A percentile compares a stretch with the other conserved stretches of the same genome.
Evolutionary conservation across 2,329 filamentous ascomycete species (phyloP).

Genomic region (Hypoxylon sp.): DNA sequence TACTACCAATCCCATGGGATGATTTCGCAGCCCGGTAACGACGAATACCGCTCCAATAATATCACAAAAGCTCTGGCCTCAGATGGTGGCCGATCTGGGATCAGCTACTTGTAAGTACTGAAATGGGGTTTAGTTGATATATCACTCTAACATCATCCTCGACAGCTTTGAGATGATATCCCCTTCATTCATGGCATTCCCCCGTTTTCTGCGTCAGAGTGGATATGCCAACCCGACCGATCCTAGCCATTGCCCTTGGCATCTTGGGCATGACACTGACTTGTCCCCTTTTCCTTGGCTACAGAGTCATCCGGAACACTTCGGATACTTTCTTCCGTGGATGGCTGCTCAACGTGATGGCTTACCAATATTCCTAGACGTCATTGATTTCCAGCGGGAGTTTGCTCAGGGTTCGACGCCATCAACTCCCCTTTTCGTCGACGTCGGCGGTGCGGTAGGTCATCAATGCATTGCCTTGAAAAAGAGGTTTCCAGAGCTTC

Average conservation of each 20-base stretch:
- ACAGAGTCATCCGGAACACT: background rate
- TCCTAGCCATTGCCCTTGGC: background rate
- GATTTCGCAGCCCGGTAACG: background rate
- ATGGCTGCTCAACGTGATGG: slow-evolving; percentile 3
- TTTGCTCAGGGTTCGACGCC: background rate
- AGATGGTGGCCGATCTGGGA: background rate
- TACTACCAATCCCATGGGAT: background rate
- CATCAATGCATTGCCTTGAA: background rate
- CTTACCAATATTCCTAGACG: background rate
- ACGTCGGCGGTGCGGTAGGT: slow-evolving; percentile 2
- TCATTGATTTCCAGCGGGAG: background rate
- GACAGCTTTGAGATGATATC: background rate
- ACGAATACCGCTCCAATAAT: background rate
- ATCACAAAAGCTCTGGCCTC: background rate
- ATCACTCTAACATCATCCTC: background rate
- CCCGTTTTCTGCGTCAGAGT: background rate
- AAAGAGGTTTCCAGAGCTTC: background rate
- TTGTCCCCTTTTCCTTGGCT: background rate
- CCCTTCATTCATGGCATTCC: background rate
- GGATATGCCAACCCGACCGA: background rate
- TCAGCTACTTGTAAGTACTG: background rate
- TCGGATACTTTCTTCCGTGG: background rate
- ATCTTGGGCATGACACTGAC: background rate
- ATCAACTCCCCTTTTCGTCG: background rate
- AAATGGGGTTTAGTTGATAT: background rate